phyloP scores from a whole-genome alignment of 2,329 filamentous ascomycete species.

The Colletotrichum lupini region DNA sequence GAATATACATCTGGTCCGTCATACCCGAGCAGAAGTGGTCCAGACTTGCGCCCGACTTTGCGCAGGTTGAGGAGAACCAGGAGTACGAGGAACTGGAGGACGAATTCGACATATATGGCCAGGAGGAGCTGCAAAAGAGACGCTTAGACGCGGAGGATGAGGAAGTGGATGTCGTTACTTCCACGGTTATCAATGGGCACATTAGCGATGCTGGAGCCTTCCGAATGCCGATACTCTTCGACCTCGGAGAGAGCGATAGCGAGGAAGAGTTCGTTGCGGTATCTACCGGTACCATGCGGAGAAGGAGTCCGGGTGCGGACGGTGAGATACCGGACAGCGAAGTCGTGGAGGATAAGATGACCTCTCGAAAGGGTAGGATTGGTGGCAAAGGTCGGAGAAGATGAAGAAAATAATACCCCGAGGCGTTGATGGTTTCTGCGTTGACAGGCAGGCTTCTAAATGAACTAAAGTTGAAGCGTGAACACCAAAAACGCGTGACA shows the following conservation, averaged over 20 bases:
- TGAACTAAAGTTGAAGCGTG: neutral
- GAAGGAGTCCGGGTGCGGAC: constrained; percentile 82
- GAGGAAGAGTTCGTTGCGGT: constrained; percentile 85
- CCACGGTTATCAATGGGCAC: constrained; percentile 69
- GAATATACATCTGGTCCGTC: constrained; percentile 96
- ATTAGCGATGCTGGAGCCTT: constrained; percentile 66
- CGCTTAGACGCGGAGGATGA: constrained; percentile 93
- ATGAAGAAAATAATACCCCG: neutral
- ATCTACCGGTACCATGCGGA: constrained; percentile 83
- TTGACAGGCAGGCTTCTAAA: neutral
- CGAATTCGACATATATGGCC: constrained; percentile 97
- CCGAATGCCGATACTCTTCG: constrained; percentile 91
- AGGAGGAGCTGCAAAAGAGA: constrained; percentile 93
- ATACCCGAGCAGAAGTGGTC: constrained; percentile 97
- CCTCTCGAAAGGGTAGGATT: constrained; percentile 51
- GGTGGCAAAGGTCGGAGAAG: constrained; percentile 26
- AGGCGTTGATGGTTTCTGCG: neutral
- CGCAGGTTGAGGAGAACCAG: constrained; percentile 97
- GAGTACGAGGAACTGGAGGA: constrained; percentile 96
- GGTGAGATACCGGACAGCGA: constrained; percentile 71
- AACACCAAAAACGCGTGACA: constrained; percentile 10
- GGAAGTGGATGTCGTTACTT: constrained; percentile 87
- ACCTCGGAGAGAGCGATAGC: constrained; percentile 92
- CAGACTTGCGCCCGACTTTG: constrained; percentile 94
- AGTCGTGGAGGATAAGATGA: constrained; percentile 54